Percentiles rank a stretch among this genome's conserved stretches.
Conservation (phyloP, 495 filamentous ascomycete species). For the Daldinia grandis region DNA sequence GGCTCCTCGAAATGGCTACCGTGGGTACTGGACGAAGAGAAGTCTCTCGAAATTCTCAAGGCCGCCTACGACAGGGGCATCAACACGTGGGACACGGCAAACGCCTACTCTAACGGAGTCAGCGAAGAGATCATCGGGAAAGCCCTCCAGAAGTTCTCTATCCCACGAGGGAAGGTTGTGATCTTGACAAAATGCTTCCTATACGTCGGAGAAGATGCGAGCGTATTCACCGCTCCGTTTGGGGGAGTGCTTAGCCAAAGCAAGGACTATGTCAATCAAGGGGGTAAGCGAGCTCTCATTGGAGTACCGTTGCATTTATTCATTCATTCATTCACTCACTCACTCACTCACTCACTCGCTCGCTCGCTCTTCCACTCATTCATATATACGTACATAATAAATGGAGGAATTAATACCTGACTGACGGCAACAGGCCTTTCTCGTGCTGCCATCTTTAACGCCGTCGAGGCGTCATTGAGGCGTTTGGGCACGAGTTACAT, state of each 20-base stretch:
- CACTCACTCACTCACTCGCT: no score
- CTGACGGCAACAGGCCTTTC: constrained; percentile 53
- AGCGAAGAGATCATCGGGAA: constrained; percentile 80
- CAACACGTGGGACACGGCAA: constrained; percentile 78
- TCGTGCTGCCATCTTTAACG: constrained; percentile 68
- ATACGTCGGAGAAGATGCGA: constrained; percentile 59
- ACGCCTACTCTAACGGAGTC: constrained; percentile 73
- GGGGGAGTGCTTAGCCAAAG: constrained; percentile 30
- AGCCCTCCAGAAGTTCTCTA: constrained; percentile 75
- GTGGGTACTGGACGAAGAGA: constrained; percentile 64
- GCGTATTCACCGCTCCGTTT: constrained; percentile 40
- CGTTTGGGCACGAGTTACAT: constrained; percentile 70
- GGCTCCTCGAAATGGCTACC: constrained; percentile 58
- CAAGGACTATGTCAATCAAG: constrained; percentile 41
- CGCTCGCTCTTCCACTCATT: no score
- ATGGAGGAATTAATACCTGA: constrained; percentile 5
- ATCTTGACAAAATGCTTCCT: constrained; percentile 81
- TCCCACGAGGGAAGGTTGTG: constrained; percentile 77
- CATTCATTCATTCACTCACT: no score
- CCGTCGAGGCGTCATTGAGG: constrained; percentile 68
- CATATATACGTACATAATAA: no score
- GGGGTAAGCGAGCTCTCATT: constrained; percentile 6
- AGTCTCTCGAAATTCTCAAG: constrained; percentile 65
- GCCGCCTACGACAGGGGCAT: constrained; percentile 72
- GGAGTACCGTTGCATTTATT: not conserved